These are phyloP conservation scores for Globisporangium iwayamae DNA, from an alignment of 352 stramenopile genomes.

Conservation along the genomic window DNA sequence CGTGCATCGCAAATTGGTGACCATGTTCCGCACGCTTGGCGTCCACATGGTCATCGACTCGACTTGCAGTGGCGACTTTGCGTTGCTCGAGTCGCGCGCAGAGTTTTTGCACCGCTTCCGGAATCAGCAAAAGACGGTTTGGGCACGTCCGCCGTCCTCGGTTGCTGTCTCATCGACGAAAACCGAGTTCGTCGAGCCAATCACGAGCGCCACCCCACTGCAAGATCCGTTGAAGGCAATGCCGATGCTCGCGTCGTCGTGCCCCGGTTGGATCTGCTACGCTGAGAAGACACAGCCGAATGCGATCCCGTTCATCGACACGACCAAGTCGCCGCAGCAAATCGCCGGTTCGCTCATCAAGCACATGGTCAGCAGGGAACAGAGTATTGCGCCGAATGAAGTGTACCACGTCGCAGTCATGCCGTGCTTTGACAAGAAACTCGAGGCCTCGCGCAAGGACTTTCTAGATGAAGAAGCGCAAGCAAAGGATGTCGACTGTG, in stretches of 20 bases:
- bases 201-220: conserved; percentile 40
- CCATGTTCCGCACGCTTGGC: conserved; percentile 74
- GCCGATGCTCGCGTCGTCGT: conserved; percentile 95
- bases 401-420: conserved; percentile 96
- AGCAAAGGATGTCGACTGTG: conserved; percentile 92
- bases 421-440: conserved; percentile 99
- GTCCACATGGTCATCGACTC: conserved; percentile 92
- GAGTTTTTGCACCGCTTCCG: conserved; percentile 87
- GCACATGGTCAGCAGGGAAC: conserved; percentile 64
- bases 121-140: conserved; percentile 74
- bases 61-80: conserved; percentile 88
- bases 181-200: conserved; percentile 66
- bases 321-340: conserved; percentile 94
- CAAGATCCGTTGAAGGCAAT: conserved; percentile 69
- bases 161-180: conserved; percentile 62
- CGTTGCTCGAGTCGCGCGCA: conserved; percentile 90
- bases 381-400: conserved; percentile 42
- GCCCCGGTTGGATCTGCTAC: conserved; percentile 97
- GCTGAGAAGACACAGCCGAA: conserved; percentile 96
- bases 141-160: conserved; percentile 61
- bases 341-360: conserved; percentile 89
- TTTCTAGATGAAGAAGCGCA: conserved; percentile 65
- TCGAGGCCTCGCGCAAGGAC: conserved; percentile 94
- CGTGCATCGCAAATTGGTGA: conserved; percentile 76
- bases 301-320: conserved; percentile 94